phyloP scores from a whole-genome alignment of 495 filamentous ascomycete genomes.

The Letharia columbiana region DNA sequence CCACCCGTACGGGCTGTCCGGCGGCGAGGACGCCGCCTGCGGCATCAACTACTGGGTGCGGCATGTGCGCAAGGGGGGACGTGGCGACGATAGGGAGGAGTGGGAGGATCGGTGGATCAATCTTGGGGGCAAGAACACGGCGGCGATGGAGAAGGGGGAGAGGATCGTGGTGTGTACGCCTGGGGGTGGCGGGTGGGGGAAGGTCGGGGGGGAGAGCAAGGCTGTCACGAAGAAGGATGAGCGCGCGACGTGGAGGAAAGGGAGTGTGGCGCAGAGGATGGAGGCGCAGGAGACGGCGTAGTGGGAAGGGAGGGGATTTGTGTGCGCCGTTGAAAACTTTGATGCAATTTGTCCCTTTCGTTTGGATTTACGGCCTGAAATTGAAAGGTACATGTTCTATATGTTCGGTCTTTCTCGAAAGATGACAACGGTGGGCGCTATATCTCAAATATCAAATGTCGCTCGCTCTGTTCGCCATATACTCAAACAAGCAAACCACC shows the following conservation, averaged over 20 bases:
- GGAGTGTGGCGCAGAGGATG: slow-evolving; percentile 24
- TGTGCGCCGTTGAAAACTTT: too few relatives aligned
- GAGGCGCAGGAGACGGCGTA: slow-evolving; percentile 26
- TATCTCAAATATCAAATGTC: too few relatives aligned
- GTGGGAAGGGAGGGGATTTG: background rate
- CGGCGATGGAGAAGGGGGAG: slow-evolving; percentile 75
- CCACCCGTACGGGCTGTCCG: slow-evolving; percentile 78
- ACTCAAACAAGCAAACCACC: background rate
- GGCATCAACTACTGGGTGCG: slow-evolving; percentile 86
- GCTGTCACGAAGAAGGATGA: slow-evolving; percentile 20
- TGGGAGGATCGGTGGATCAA: slow-evolving; percentile 65
- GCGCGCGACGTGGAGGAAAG: slow-evolving; percentile 24
- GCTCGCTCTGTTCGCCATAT: background rate
- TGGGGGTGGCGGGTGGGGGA: slow-evolving; percentile 47
- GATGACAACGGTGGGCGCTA: too few relatives aligned
- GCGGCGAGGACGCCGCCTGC: slow-evolving; percentile 71
- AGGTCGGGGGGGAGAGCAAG: slow-evolving; percentile 21
- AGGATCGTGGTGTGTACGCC: slow-evolving; percentile 65
- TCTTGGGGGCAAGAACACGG: slow-evolving; percentile 89
- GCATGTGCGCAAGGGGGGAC: slow-evolving; percentile 41
- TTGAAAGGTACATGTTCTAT: too few relatives aligned
- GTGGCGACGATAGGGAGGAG: slow-evolving; percentile 31
- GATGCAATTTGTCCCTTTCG: too few relatives aligned
- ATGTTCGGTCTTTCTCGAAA: too few relatives aligned
- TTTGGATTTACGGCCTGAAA: too few relatives aligned